Percentiles rank a stretch among this genome's conserved stretches.
Conservation (phyloP, 371 early-diverging fungal genomes). For the Mortierella sp. region DNA sequence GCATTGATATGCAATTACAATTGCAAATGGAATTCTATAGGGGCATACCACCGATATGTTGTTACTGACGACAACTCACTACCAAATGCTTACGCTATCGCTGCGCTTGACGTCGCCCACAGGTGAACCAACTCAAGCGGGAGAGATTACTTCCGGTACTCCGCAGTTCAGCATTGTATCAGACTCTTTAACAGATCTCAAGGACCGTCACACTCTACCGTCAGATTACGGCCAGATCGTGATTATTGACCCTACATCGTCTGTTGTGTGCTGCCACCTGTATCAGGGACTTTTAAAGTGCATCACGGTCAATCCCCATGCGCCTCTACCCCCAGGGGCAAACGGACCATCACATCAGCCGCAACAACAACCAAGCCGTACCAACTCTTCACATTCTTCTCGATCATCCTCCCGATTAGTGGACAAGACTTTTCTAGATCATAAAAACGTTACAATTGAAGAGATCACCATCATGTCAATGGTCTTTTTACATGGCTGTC, state of each 20-base stretch:
- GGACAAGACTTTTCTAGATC: constrained; percentile 49
- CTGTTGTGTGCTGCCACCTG: constrained; percentile 41
- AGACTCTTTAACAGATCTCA: constrained; percentile 35
- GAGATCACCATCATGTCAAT: constrained; percentile 80
- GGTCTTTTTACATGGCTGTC: constrained; percentile 70
- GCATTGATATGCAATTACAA: too few species aligned
- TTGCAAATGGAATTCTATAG: constrained; percentile 20
- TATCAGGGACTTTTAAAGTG: constrained; percentile 44
- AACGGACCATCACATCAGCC: constrained; percentile 2
- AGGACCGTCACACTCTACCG: constrained; percentile 31
- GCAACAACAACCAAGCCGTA: constrained; percentile 6
- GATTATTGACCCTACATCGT: constrained; percentile 38
- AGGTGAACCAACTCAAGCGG: constrained; percentile 6
- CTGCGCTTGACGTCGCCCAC: constrained; percentile 23
- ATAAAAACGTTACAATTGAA: constrained; percentile 65
- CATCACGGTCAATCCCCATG: constrained; percentile 29
- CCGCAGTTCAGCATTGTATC: constrained; percentile 51
- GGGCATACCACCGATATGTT: constrained; percentile 49
- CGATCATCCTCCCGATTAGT: constrained; percentile 41
- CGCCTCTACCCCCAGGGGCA: constrained; percentile 6
- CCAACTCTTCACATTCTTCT: constrained; percentile 20
- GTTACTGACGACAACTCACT: constrained; percentile 41
- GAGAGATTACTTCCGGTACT: constrained; percentile 6
- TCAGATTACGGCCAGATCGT: constrained; percentile 38
- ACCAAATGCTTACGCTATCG: too few species aligned